Conservation (phyloP, 192 early-diverging fungal species). For the Linderina pennispora region DNA sequence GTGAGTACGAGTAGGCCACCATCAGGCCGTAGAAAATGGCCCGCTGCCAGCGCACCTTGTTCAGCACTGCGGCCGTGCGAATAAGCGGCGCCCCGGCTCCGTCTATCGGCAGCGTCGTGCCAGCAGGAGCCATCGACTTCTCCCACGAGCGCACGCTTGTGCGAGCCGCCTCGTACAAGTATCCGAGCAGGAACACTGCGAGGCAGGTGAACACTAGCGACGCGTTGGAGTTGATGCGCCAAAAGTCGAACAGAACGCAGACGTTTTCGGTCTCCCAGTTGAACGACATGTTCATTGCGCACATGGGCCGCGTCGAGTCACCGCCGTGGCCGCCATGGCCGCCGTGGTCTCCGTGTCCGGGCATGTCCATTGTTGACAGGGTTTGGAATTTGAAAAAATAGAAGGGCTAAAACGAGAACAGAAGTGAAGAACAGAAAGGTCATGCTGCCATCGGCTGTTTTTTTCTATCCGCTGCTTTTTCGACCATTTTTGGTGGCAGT, state of each 20-base stretch:
- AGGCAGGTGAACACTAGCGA: slow-evolving; percentile 57
- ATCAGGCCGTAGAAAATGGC: slow-evolving; percentile 61
- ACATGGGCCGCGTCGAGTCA: slow-evolving; percentile 37
- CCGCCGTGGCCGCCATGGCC: slow-evolving; percentile 39
- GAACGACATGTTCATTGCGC: slow-evolving; percentile 66
- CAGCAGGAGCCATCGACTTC: slow-evolving; percentile 11
- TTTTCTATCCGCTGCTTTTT: too few relatives aligned
- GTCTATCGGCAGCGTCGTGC: background rate
- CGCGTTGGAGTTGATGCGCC: slow-evolving; percentile 55
- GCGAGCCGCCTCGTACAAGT: slow-evolving; percentile 31
- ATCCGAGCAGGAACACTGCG: slow-evolving; percentile 45
- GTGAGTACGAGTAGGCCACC: slow-evolving; percentile 62
- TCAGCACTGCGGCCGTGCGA: slow-evolving; percentile 13
- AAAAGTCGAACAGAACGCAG: slow-evolving; percentile 72
- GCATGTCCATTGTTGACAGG: slow-evolving; percentile 45
- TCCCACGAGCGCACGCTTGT: slow-evolving; percentile 38
- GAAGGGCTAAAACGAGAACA: too few relatives aligned
- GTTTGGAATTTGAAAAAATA: too few relatives aligned
- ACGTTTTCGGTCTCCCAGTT: slow-evolving; percentile 72
- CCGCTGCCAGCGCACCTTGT: slow-evolving; percentile 49
- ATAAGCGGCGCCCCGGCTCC: slow-evolving; percentile 15
- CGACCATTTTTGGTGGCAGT: too few relatives aligned
- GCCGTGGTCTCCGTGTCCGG: slow-evolving; percentile 44
- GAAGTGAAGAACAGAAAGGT: too few relatives aligned
- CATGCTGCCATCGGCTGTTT: too few relatives aligned